Conservation (phyloP, 2,329 filamentous ascomycete genomes). For the Elsinoe ampelina region DNA sequence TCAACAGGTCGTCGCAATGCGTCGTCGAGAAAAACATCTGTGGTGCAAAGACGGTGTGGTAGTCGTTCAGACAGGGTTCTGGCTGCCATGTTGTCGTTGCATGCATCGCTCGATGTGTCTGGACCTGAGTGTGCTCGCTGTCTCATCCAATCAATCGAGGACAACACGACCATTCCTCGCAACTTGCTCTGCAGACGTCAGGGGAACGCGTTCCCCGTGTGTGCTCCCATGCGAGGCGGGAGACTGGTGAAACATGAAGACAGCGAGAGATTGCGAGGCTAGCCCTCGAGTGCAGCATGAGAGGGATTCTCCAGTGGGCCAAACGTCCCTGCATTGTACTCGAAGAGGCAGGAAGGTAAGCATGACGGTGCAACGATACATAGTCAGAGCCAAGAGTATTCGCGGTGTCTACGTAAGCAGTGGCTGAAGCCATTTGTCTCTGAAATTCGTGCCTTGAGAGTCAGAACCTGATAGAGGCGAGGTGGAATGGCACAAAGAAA, state of each 20-base stretch:
- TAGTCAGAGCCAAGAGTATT: not conserved
- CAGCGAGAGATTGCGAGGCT: not conserved
- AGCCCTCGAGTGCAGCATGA: not conserved
- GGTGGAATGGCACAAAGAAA: not conserved
- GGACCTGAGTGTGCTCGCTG: not conserved
- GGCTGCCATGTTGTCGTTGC: not conserved
- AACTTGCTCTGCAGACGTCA: not conserved
- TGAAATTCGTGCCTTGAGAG: not conserved
- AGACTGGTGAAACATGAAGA: constrained; percentile 1
- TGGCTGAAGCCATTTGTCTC: not conserved
- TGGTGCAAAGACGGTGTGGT: not conserved
- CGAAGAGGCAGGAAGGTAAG: constrained; percentile 1
- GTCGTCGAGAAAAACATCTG: not conserved
- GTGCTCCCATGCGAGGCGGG: not conserved
- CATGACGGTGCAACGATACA: not conserved
- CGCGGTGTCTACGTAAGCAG: constrained; percentile 9
- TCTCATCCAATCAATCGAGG: constrained; percentile 4
- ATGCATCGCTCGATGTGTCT: constrained; percentile 5
- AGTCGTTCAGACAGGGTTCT: not conserved
- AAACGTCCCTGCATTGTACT: constrained; percentile 4
- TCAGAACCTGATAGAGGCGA: not conserved
- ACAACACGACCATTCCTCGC: not conserved
- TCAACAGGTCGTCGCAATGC: not conserved
- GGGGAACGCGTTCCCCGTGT: constrained; percentile 4
- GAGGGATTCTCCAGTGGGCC: not conserved